Percentiles rank a stretch among this genome's conserved stretches.
These are phyloP conservation scores for Macroventuria anomochaeta DNA, from an alignment of 2,329 filamentous ascomycete species.

Conservation along the genomic window DNA sequence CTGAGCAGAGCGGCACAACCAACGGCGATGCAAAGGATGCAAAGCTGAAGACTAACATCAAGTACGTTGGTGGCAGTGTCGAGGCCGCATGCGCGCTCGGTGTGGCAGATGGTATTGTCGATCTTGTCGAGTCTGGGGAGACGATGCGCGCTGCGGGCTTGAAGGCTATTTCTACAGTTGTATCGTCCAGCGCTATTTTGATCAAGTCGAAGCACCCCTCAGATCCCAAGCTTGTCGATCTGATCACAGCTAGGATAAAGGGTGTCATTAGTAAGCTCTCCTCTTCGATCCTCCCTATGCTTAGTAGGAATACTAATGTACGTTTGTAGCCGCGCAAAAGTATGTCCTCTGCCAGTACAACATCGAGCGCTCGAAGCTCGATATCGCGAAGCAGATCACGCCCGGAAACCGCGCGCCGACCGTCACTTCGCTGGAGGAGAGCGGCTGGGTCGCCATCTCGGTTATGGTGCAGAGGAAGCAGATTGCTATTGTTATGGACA, in stretches of 20 bases:
- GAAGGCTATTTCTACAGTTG: slow-evolving; percentile 91
- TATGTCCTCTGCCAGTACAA: slow-evolving; percentile 98
- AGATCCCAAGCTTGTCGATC: slow-evolving; percentile 78
- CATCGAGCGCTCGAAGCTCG: slow-evolving; percentile 73
- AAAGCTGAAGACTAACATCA: slow-evolving; percentile 84
- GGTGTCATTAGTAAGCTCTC: slow-evolving; percentile 79
- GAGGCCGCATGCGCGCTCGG: slow-evolving; percentile 95
- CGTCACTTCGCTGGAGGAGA: slow-evolving; percentile 84
- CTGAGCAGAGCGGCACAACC: slow-evolving; percentile 47
- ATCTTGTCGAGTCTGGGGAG: slow-evolving; percentile 97
- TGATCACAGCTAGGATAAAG: slow-evolving; percentile 84
- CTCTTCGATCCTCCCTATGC: background rate
- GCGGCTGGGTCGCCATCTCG: slow-evolving; percentile 92
- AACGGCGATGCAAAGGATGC: slow-evolving; percentile 47
- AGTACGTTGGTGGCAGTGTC: slow-evolving; percentile 94
- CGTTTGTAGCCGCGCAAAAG: slow-evolving; percentile 73
- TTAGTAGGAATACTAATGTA: slow-evolving; percentile 20
- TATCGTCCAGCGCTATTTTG: slow-evolving; percentile 85
- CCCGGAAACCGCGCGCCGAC: slow-evolving; percentile 94
- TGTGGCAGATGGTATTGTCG: slow-evolving; percentile 95
- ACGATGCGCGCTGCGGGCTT: slow-evolving; percentile 97
- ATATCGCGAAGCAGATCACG: slow-evolving; percentile 75
- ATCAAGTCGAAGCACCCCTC: slow-evolving; percentile 88
- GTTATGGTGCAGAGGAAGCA: slow-evolving; percentile 91
- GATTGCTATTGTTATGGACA: slow-evolving; percentile 87